Conservation (phyloP, 1,139 yeast genomes). For the Yamadazyma triangularis region DNA sequence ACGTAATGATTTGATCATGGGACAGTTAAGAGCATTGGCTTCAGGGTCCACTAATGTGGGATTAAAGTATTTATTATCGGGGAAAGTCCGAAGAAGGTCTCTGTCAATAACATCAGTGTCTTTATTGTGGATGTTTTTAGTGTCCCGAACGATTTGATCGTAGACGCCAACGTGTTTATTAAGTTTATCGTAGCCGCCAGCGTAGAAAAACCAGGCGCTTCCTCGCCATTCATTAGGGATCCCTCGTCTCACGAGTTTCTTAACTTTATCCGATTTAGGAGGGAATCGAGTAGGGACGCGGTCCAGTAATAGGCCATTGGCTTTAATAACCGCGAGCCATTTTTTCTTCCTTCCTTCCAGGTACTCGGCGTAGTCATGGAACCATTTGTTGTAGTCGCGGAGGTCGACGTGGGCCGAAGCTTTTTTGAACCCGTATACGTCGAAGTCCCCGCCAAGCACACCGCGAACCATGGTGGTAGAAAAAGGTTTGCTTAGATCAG, state of each 20-base stretch:
- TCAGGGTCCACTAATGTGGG: conserved; percentile 3
- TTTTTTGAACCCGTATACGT: conserved; percentile 84
- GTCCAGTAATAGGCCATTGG: conserved; percentile 52
- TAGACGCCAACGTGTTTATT: conserved; percentile 71
- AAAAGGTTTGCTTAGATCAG: conserved; percentile 13
- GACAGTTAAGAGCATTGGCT: conserved; percentile 50
- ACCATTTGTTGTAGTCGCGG: conserved; percentile 78
- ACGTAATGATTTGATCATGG: conserved; percentile 66
- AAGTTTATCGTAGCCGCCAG: conserved; percentile 79
- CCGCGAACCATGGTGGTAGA: conserved; percentile 7
- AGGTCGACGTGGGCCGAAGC: conserved; percentile 43
- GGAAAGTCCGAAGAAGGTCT: conserved; percentile 89
- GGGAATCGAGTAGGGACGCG: conserved; percentile 59
- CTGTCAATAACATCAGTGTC: conserved; percentile 92
- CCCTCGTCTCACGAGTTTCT: conserved; percentile 82
- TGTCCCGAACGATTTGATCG: conserved; percentile 57
- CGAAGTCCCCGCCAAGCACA: conserved; percentile 44
- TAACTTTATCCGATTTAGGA: conserved; percentile 75
- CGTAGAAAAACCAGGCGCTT: conserved; percentile 93
- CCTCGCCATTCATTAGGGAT: conserved; percentile 98
- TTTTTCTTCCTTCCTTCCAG: conserved; percentile 61
- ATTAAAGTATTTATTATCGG: conserved; percentile 79
- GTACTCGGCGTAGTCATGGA: conserved; percentile 60
- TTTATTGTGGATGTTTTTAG: conserved; percentile 48
- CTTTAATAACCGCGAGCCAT: conserved; percentile 66